phyloP scores from a whole-genome alignment of 1,284 basidiomycete species.

The Naganishia liquefaciens region DNA sequence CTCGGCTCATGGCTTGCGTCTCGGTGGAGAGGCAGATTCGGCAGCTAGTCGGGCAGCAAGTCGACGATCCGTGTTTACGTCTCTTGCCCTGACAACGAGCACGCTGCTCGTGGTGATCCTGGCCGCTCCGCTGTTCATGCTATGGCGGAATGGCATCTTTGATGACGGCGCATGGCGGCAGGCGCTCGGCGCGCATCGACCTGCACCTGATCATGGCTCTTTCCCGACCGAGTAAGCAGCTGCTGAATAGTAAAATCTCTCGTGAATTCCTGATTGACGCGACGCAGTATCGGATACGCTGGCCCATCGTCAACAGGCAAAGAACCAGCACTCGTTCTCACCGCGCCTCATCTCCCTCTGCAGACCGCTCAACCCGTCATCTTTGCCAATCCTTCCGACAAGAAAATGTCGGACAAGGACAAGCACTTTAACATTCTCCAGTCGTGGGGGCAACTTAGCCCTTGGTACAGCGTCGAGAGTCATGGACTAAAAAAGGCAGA shows the following conservation, averaged over 20 bases:
- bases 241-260: background rate
- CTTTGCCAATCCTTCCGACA: conserved; percentile 41
- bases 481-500: conserved; percentile 54
- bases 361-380: conserved; percentile 71
- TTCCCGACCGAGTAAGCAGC: conserved; percentile 51
- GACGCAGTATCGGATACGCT: conserved; percentile 72
- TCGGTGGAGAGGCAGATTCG: background rate
- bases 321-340: conserved; percentile 73
- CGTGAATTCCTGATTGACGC: no score
- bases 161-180: conserved; percentile 44
- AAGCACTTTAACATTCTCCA: conserved; percentile 51
- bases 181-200: conserved; percentile 32
- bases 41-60: background rate
- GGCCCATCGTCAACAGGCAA: conserved; percentile 81
- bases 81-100: conserved; percentile 39
- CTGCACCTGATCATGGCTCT: conserved; percentile 37
- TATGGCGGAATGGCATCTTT: conserved; percentile 42
- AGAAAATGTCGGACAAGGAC: conserved; percentile 9
- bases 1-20: conserved; percentile 7
- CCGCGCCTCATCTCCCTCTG: conserved; percentile 72
- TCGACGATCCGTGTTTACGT: conserved; percentile 12
- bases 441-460: conserved; percentile 56
- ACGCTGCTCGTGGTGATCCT: conserved; percentile 39
- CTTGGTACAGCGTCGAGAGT: conserved; percentile 53
- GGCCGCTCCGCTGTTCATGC: conserved; percentile 35